Base-by-base conservation (phyloP, 768 basidiomycete species). In the Suillus paluster region DNA sequence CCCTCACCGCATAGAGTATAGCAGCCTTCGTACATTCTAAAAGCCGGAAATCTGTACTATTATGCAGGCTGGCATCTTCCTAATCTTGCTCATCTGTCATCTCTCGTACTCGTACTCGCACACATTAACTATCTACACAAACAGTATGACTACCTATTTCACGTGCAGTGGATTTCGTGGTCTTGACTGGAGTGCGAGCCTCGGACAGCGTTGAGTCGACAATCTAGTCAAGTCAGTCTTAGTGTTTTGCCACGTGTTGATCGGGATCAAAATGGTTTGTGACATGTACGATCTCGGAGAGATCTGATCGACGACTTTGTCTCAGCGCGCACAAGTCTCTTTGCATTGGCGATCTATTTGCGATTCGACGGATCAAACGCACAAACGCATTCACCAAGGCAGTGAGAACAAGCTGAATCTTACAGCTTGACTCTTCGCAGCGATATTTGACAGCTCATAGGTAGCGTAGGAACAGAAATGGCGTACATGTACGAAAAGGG, bases 31-130 rank as follows among this genome's bases (percentile, higher is more conserved):
- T 45, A 48, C 25, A 46, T 39, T 49, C 23, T n/a, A 62, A 62
- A 62, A 59, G 44, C 45, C 58, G 17, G 46, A 36, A 59, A 46
- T 60, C 61, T 62, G 61, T 62, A 59, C 61, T 52, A 57, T 58
- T 27, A 62, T 50, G 45, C 61, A 62, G 61, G 42, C 58, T 60
- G 45, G 58, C 58, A 60, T 38, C 23, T 60, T 14, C 54, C 21
- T 38, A 56, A 57, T 25, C 41, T 17, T 59, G 33, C 41, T 44
- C 19, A 5, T 58, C 39, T 59, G 25, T 58, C 57, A 58, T 33
- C 33, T 58, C 55, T 61, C 27, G 17, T 33, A 15, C 60, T 10
- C 11, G 59, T 60, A 45, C n/a, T n/a, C 49, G 59, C 46, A 59
- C 59, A 59, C 46, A 62, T 50, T 58, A 62, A 11, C 58, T 59